Base-by-base conservation (phyloP, 768 basidiomycete genomes). In the Infundibulicybe gibba region DNA sequence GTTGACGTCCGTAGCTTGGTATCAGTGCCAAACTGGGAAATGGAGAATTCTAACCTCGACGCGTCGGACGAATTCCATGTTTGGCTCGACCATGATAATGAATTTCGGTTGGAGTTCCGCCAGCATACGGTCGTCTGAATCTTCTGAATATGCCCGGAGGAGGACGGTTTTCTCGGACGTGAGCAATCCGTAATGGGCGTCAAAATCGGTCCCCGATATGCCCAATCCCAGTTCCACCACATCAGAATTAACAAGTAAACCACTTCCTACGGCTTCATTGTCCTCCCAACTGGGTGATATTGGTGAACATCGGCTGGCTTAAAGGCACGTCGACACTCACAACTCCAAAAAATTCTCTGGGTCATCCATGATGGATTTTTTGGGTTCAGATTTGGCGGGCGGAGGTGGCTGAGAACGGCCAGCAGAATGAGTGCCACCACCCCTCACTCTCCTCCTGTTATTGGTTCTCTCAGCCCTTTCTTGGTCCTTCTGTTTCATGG, bases 11-110 rank as follows among this genome's bases (percentile, higher is more conserved):
- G 0, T 9, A 14, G 55, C 32, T 33, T n/a, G n/a, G n/a, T n/a
- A n/a, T n/a, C 32, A 15, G n/a, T 6, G 39, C 40, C 30, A 8
- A 5, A 32, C 3, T 20, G 17, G 37, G 20, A 32, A 9, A 39
- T 6, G 35, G 11, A 41, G 17, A 14, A 3, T 19, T 54, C 78
- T 45, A 44, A 91, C 94, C 76, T 99, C 94, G 19, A 99, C 75
- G 1, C 97, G 78, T 20, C 97, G 75, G 32, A 97, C 80, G 56
- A 97, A 99, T 44, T 95, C 89, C 61, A 92, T 85, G 56, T 84
- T 89, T 2, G 95, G 94, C 59, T 99, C 97, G 53, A 87, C 93
- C 87, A 98, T 91, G 40, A 98, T 82, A 44, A 99, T 85, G 60
- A 94, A 98, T 51, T 85, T 81, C 2, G 97, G 97, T 49, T 86